Percentiles rank a stretch among this genome's conserved stretches.
These are phyloP conservation scores for Scheffersomyces insectosa DNA, from an alignment of 1,139 yeast species.

Conservation along the genomic window DNA sequence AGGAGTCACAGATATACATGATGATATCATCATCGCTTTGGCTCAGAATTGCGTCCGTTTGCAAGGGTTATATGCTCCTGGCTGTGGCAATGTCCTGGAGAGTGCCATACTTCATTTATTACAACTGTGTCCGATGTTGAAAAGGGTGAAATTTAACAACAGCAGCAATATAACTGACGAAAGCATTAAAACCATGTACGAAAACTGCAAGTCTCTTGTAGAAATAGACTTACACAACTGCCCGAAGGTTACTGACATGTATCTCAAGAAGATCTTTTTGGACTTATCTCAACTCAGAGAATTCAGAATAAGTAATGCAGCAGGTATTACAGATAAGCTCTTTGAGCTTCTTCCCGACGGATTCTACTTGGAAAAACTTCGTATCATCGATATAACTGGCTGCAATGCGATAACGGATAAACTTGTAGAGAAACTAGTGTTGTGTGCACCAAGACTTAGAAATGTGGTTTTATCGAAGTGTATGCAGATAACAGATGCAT, in stretches of 20 bases:
- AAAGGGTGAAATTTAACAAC: constrained; percentile 79
- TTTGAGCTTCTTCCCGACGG: constrained; percentile 50
- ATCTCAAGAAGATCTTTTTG: constrained; percentile 61
- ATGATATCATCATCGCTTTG: constrained; percentile 68
- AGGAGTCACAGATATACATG: constrained; percentile 70
- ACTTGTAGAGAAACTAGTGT: constrained; percentile 70
- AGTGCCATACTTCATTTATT: constrained; percentile 63
- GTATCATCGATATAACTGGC: constrained; percentile 84
- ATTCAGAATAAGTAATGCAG: constrained; percentile 75
- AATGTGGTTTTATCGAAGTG: constrained; percentile 91
- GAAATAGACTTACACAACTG: constrained; percentile 90
- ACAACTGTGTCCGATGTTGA: constrained; percentile 67
- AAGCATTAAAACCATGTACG: constrained; percentile 63
- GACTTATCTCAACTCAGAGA: constrained; percentile 75
- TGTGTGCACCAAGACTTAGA: constrained; percentile 79
- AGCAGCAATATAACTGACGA: constrained; percentile 68
- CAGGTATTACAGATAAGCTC: constrained; percentile 66
- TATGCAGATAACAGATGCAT: constrained; percentile 80
- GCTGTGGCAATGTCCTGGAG: constrained; percentile 71
- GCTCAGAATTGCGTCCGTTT: constrained; percentile 72
- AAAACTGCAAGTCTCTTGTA: constrained; percentile 73
- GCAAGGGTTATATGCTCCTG: constrained; percentile 90
- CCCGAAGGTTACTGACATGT: constrained; percentile 65
- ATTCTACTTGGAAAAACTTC: constrained; percentile 49
- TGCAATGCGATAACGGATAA: constrained; percentile 82